These are phyloP conservation scores for Coniella lustricola DNA, from an alignment of 2,329 filamentous ascomycete species.

Conservation along the genomic window DNA sequence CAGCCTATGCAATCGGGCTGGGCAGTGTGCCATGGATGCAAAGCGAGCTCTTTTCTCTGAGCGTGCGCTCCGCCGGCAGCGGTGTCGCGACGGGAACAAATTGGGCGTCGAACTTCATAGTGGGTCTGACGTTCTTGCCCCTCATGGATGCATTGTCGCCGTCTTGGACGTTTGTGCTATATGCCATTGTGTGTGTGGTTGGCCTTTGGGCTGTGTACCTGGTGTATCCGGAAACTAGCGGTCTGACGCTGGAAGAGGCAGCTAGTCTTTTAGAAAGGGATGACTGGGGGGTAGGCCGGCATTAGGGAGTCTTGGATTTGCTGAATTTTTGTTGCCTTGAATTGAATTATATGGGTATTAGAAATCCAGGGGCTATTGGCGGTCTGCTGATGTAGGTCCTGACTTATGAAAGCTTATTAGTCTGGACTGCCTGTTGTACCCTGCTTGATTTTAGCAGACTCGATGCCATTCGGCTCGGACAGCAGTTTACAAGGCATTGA, in stretches of 20 bases:
- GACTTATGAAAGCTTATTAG: too few relatives aligned
- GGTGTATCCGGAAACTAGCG: constrained; percentile 83
- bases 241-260: constrained; percentile 74
- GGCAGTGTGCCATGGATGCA: constrained; percentile 97
- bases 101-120: constrained; percentile 80
- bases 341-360: too few relatives aligned
- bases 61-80: constrained; percentile 65
- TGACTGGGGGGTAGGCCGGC: constrained; percentile 62
- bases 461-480: too few relatives aligned
- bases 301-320: not conserved
- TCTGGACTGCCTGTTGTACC: too few relatives aligned
- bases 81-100: constrained; percentile 72
- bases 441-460: too few relatives aligned
- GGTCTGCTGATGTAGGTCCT: too few relatives aligned
- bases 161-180: constrained; percentile 72
- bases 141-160: constrained; percentile 74
- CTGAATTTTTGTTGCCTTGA: too few relatives aligned
- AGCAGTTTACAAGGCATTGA: too few relatives aligned
- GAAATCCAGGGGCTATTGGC: too few relatives aligned
- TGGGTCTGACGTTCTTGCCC: constrained; percentile 81
- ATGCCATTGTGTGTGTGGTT: constrained; percentile 60
- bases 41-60: constrained; percentile 79
- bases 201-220: constrained; percentile 64
- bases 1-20: constrained; percentile 77
- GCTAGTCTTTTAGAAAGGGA: constrained; percentile 62